A percentile compares a stretch with the other conserved stretches of the same genome.
These are phyloP conservation scores for Metarhizium album DNA, from an alignment of 2,329 filamentous ascomycete species.

Conservation along the genomic window DNA sequence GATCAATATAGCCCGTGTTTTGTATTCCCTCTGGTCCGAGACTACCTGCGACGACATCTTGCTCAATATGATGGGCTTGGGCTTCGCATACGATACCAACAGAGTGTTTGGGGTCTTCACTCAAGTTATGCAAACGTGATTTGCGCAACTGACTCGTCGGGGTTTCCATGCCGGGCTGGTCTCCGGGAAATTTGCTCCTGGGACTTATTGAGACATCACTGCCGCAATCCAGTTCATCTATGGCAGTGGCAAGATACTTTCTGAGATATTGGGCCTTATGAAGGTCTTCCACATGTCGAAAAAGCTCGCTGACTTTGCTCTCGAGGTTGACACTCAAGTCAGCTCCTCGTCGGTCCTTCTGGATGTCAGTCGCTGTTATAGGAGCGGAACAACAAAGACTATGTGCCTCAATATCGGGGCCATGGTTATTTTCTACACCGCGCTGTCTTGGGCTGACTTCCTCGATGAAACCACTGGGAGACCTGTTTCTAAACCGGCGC, in stretches of 20 bases:
- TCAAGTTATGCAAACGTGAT: neutral
- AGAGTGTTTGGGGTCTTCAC: neutral
- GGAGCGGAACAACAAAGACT: slow-evolving; percentile 19
- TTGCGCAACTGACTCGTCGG: neutral
- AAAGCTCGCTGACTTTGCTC: slow-evolving; percentile 18
- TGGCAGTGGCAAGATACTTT: slow-evolving; percentile 20
- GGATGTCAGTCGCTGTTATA: neutral
- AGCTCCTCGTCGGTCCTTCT: slow-evolving; percentile 1
- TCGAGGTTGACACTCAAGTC: slow-evolving; percentile 11
- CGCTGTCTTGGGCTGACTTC: slow-evolving; percentile 16
- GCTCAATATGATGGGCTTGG: neutral
- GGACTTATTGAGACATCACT: slow-evolving; percentile 5
- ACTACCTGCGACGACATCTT: neutral
- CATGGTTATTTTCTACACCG: slow-evolving; percentile 1
- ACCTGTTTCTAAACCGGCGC: slow-evolving; percentile 9
- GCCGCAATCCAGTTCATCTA: neutral
- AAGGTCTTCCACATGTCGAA: slow-evolving; percentile 23
- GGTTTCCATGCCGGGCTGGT: neutral
- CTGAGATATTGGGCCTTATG: slow-evolving; percentile 23
- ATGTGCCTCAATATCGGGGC: slow-evolving; percentile 13
- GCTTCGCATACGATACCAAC: neutral
- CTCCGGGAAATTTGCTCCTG: neutral
- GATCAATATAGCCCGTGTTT: neutral
- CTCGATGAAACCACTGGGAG: slow-evolving; percentile 9
- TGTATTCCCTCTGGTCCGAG: neutral